Conservation (phyloP, 2,329 filamentous ascomycete genomes). For the Colletotrichum endophyticum region DNA sequence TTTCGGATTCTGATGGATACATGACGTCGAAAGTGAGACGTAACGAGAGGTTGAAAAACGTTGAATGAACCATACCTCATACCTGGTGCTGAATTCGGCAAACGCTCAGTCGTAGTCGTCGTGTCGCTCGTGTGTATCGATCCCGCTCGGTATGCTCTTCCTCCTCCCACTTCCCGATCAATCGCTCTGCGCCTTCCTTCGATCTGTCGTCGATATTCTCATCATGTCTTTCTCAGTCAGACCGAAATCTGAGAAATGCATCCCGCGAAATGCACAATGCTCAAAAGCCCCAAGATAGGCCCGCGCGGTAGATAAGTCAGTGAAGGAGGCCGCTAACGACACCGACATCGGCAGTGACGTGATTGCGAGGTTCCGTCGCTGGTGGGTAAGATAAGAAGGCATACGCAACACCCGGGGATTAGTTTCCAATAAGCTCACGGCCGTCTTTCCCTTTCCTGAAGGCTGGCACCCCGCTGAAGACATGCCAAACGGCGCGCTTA, state of each 20-base stretch:
- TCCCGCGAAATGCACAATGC: neutral
- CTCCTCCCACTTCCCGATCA: neutral
- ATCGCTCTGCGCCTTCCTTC: neutral
- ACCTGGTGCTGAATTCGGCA: neutral
- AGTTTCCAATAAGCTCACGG: neutral
- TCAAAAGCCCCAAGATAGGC: neutral
- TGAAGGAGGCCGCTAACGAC: neutral
- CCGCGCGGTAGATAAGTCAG: neutral
- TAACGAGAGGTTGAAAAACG: neutral
- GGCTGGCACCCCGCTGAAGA: neutral
- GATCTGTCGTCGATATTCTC: neutral
- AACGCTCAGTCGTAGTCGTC: neutral
- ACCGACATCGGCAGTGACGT: conserved; percentile 21
- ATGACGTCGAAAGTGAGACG: neutral
- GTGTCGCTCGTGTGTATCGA: neutral
- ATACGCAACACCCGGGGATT: conserved; percentile 10
- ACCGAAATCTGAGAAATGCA: neutral
- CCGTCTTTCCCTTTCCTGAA: neutral
- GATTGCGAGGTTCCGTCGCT: conserved; percentile 15
- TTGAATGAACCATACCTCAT: neutral
- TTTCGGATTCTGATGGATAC: neutral
- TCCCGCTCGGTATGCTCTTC: neutral
- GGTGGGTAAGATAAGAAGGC: conserved; percentile 13
- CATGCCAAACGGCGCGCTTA: neutral
- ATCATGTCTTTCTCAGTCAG: neutral